phyloP scores from a whole-genome alignment of 1,139 yeast genomes.

The Hansenula lynferdii region DNA sequence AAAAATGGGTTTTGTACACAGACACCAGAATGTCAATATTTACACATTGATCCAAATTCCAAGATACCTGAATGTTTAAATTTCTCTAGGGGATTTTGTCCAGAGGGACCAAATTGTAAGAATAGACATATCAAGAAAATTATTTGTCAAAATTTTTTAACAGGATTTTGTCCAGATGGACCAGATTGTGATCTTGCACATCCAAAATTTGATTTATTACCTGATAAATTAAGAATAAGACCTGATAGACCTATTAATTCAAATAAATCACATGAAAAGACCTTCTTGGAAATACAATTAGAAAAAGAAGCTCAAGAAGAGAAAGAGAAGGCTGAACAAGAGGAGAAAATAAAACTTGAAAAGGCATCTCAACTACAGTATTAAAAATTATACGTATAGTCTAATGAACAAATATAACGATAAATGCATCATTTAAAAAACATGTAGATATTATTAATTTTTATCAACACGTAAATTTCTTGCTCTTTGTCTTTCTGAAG shows the following conservation, averaged over 20 bases:
- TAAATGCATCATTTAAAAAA: not conserved
- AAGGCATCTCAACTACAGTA: not conserved
- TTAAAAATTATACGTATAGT: not conserved
- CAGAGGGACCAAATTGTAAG: conserved; percentile 83
- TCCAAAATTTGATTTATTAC: conserved; percentile 50
- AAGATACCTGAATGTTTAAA: conserved; percentile 85
- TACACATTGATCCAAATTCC: conserved; percentile 86
- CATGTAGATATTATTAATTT: conserved; percentile 9
- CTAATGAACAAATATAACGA: not conserved
- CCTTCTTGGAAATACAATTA: conserved; percentile 20
- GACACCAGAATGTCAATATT: conserved; percentile 88
- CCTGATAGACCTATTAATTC: conserved; percentile 34
- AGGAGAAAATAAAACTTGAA: not conserved
- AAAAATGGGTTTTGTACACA: conserved; percentile 93
- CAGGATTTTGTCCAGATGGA: conserved; percentile 91
- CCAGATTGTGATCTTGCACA: conserved; percentile 54
- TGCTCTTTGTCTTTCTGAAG: conserved; percentile 63
- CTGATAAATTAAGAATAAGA: conserved; percentile 44
- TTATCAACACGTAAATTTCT: conserved; percentile 47
- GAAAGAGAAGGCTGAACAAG: conserved; percentile 1
- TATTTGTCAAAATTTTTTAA: conserved; percentile 76
- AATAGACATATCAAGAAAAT: conserved; percentile 76
- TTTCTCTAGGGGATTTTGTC: conserved; percentile 87
- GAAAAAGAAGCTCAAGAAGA: conserved; percentile 18
- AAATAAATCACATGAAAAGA: conserved; percentile 10